Conservation (phyloP, 2,329 filamentous ascomycete genomes). For the Diaporthe amygdali region DNA sequence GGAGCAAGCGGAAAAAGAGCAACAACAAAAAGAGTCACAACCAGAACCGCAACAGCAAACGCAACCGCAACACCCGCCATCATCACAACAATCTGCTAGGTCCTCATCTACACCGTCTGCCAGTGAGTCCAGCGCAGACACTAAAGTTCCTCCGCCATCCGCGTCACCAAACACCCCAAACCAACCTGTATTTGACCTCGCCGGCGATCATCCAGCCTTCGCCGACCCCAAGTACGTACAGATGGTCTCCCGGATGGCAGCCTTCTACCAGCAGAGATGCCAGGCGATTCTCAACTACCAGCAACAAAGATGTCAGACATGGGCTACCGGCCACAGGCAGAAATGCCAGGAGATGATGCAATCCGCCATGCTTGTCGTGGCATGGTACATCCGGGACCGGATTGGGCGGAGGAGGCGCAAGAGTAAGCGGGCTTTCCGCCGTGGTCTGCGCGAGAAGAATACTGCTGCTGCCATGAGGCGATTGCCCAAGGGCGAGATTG, state of each 20-base stretch:
- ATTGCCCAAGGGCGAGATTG: constrained; percentile 43
- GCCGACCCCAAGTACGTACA: constrained; percentile 48
- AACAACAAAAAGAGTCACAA: constrained; percentile 22
- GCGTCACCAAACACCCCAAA: constrained; percentile 8
- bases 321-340: constrained; percentile 51
- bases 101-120: constrained; percentile 17
- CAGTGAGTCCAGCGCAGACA: constrained; percentile 18
- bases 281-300: constrained; percentile 52
- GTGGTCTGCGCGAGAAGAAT: constrained; percentile 42
- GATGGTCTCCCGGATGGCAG: constrained; percentile 52
- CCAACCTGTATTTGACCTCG: constrained; percentile 10
- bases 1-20: constrained; percentile 10
- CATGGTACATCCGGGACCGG: constrained; percentile 55
- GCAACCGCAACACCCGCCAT: constrained; percentile 5
- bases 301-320: constrained; percentile 53
- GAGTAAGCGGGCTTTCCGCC: constrained; percentile 47
- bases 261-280: constrained; percentile 54
- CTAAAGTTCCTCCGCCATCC: constrained; percentile 18
- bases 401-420: constrained; percentile 47
- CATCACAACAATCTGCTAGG: constrained; percentile 1
- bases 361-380: constrained; percentile 54
- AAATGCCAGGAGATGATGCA: constrained; percentile 55
- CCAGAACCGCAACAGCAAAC: constrained; percentile 14
- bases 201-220: constrained; percentile 19
- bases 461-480: constrained; percentile 24